phyloP scores from a whole-genome alignment of 352 stramenopile species.

The Phytophthora litchii region DNA sequence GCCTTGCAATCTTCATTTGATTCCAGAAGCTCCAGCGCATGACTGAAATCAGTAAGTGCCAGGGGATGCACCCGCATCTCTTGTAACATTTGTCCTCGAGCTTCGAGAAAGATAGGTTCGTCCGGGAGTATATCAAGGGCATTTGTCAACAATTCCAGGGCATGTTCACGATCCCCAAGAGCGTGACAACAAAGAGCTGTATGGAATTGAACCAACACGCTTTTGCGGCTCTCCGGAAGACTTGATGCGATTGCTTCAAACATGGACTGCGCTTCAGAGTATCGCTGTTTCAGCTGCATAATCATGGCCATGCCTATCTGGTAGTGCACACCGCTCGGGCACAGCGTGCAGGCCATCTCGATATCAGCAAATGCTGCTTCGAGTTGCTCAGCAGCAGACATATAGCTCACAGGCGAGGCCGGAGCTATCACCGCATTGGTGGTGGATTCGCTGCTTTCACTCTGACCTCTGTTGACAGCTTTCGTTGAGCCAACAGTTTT shows the following conservation, averaged over 20 bases:
- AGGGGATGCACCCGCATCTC: slow-evolving; percentile 55
- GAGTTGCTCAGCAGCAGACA: slow-evolving; percentile 54
- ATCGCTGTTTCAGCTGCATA: slow-evolving; percentile 59
- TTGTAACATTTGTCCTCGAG: slow-evolving; percentile 59
- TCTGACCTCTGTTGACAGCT: slow-evolving; percentile 1
- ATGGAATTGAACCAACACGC: slow-evolving; percentile 68
- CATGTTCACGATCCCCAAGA: slow-evolving; percentile 49
- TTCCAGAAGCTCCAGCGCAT: slow-evolving; percentile 37
- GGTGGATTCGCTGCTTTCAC: slow-evolving; percentile 15
- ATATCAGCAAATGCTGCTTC: slow-evolving; percentile 77
- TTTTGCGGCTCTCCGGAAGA: slow-evolving; percentile 36
- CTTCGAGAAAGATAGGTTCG: slow-evolving; percentile 68
- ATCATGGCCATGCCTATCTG: slow-evolving; percentile 83
- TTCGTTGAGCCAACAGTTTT: slow-evolving; percentile 15
- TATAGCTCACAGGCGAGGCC: slow-evolving; percentile 21
- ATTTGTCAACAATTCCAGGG: slow-evolving; percentile 55
- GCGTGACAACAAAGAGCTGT: slow-evolving; percentile 62
- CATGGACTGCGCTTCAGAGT: slow-evolving; percentile 43
- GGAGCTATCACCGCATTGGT: neutral
- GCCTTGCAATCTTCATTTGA: slow-evolving; percentile 17
- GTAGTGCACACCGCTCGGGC: slow-evolving; percentile 47
- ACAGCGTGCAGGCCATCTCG: slow-evolving; percentile 75
- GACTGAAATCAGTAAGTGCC: slow-evolving; percentile 62
- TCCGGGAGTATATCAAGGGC: slow-evolving; percentile 55
- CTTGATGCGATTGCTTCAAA: slow-evolving; percentile 40